phyloP scores from a whole-genome alignment of 2,329 filamentous ascomycete species.

The Ophiostoma sp. region DNA sequence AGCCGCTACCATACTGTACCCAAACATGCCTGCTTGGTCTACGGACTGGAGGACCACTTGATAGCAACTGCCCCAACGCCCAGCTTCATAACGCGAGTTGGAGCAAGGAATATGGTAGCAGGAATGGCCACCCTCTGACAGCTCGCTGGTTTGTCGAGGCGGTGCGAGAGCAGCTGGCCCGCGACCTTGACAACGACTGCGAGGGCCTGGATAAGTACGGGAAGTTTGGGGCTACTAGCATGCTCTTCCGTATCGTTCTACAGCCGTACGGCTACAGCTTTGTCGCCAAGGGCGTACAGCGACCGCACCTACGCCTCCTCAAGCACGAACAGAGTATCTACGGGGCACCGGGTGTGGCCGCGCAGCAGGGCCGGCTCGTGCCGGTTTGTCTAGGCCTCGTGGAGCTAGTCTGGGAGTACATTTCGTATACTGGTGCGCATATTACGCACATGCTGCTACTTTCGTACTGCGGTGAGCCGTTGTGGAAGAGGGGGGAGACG shows the following conservation, averaged over 20 bases:
- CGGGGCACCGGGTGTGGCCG: background rate
- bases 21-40: constrained; percentile 20
- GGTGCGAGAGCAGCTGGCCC: constrained; percentile 14
- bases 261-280: constrained; percentile 18
- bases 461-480: constrained; percentile 15
- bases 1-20: constrained; percentile 16
- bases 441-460: constrained; percentile 21
- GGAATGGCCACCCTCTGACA: background rate
- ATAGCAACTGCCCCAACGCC: constrained; percentile 19
- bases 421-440: background rate
- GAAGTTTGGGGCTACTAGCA: constrained; percentile 13
- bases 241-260: constrained; percentile 18
- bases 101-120: constrained; percentile 13
- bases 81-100: background rate
- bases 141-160: background rate
- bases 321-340: constrained; percentile 9
- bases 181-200: constrained; percentile 16
- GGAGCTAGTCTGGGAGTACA: constrained; percentile 1
- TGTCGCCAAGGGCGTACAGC: constrained; percentile 19
- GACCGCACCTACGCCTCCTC: background rate
- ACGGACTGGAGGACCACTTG: constrained; percentile 13
- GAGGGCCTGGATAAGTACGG: constrained; percentile 17
- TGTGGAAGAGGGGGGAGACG: background rate
- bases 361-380: constrained; percentile 17
- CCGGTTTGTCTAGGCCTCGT: constrained; percentile 1